Evolutionary conservation across 1,139 yeast genomes (phyloP).

Genomic region (Spathaspora jeffriesii): DNA sequence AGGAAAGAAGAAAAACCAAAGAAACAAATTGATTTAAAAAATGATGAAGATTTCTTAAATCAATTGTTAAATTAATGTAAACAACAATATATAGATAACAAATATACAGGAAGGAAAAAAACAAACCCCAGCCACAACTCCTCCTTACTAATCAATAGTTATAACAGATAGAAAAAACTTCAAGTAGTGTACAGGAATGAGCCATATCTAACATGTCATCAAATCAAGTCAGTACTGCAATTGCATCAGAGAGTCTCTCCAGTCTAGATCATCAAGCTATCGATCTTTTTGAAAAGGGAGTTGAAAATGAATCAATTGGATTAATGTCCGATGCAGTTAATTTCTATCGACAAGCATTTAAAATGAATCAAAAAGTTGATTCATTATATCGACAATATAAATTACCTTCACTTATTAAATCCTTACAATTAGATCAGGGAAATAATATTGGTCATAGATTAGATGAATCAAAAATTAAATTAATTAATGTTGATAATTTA

Average conservation of each 20-base stretch:
- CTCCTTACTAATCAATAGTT: background rate
- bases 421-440: constrained; percentile 29
- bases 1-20: background rate
- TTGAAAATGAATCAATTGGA: constrained; percentile 72
- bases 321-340: constrained; percentile 79
- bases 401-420: constrained; percentile 26
- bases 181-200: constrained; percentile 1
- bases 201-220: background rate
- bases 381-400: constrained; percentile 58
- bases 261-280: constrained; percentile 47
- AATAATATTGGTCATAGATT: constrained; percentile 26
- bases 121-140: background rate
- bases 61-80: constrained; percentile 16
- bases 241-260: constrained; percentile 8
- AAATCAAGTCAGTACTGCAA: background rate
- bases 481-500: constrained; percentile 38
- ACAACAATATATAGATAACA: background rate
- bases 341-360: constrained; percentile 72
- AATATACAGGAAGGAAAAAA: background rate
- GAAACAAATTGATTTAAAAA: background rate
- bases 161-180: background rate
- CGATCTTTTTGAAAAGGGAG: constrained; percentile 66
- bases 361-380: constrained; percentile 68
- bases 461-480: constrained; percentile 33
- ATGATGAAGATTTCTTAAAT: constrained; percentile 19